Base-by-base conservation (phyloP, 352 stramenopile species). In the Pythium monospermum region DNA sequence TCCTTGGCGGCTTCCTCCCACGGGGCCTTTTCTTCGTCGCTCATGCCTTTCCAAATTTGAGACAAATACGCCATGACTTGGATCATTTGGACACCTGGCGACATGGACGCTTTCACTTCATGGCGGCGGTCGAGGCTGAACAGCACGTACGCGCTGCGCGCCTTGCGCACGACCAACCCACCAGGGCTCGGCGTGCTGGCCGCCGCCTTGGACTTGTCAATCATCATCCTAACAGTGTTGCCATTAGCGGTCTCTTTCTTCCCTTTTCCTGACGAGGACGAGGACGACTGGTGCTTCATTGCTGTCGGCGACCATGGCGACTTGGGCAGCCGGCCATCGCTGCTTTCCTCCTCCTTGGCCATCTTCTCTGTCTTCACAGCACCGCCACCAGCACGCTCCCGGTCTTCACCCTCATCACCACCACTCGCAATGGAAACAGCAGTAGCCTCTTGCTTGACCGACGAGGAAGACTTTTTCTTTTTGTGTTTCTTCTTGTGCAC, bases 61-160 rank as follows among this genome's bases (percentile, higher is more conserved):
- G 61, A 71, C 13, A 76, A 47, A 5, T 33, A 44, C 0, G 46
- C 50, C 63, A 76, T 71, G 35, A 76, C 59, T 18, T 73, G 57
- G 27, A 69, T 57, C 49, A 72, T 71, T 5, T 45, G 38, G 4
- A 65, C 66, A 26, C 57, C 59, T 12, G 63, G 48, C 12, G 40
- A 42, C 64, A 76, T 71, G n/a, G 64, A 59, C 36, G 41, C 38
- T 22, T 59, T 57, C 16, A 73, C 64, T 57, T 73, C 64, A 37
- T 73, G 59, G 18, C 64, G 61, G 10, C 62, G 68, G 33, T 64
- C 61, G 5, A 76, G 41, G 28, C 61, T 71, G 43, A 76, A 76
- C 27, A 76, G 51, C 23, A 76, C 65, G 49, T 73, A 73, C 13
- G 64, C 60, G 35, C 55, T 73, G 10, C 64, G 60, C 1, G 64